Base-by-base conservation (phyloP, 2,329 filamentous ascomycete species). In the Monosporascus sp. region DNA sequence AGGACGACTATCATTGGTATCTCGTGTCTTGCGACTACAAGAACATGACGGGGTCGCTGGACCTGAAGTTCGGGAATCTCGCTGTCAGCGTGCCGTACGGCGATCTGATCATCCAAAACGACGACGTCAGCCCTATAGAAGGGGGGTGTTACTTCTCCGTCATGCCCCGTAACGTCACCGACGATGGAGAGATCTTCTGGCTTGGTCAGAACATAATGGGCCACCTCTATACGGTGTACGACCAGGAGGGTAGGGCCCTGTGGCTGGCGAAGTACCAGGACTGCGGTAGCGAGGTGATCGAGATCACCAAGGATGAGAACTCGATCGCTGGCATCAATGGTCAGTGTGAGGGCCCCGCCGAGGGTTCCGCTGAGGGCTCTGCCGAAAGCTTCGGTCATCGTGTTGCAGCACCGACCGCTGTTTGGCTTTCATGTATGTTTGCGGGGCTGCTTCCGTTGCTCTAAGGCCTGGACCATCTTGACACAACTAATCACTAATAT, bases 141-240 rank as follows among this genome's bases (percentile, higher is more conserved):
- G 46, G 31, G 22, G 26, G 22, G 7, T 44, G 51, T 35, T 31
- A 49, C 51, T 15, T 49, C 31, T 52, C 45, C 20, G 26, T 49
- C 8, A 46, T 52, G 35, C 51, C 51, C 7, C 44, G 51, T 17
- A 43, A 52, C 26, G 45, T 24, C 24, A 41, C 37, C 6, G 18
- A 31, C 5, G 51, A 49, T 3, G 37, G 41, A 15, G 15, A 49
- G 20, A 41, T 52, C 37, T 52, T 37, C 37, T 52, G 37, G 24
- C 45, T 52, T n/a, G 51, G 51, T 17, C 45, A 52, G 45, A 28
- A 37, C 26, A 43, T 52, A 22, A 18, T 52, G 46, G 20, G 51
- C 6, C 22, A 46, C 38, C 38, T 52, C 11, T 52, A 52, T 28
- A 38, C 51, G 22, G 45, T 52, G 17, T 52, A 41, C 37, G 51